Conservation (phyloP, 768 basidiomycete species). For the Tricholoma sp. region DNA sequence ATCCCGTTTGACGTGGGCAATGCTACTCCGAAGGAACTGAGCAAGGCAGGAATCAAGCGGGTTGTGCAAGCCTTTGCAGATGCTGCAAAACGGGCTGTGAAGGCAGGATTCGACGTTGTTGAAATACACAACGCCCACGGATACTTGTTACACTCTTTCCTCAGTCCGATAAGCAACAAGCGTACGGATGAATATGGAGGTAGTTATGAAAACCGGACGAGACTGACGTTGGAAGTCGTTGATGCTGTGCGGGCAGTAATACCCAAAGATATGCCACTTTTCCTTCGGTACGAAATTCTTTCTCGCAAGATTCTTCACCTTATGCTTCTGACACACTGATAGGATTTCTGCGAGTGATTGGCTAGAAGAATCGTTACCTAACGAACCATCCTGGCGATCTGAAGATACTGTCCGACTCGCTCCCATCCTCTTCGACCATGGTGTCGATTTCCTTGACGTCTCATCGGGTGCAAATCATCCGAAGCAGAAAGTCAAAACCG, state of each 20-base stretch:
- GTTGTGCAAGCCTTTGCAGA: slow-evolving; percentile 53
- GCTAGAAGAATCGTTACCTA: slow-evolving; percentile 52
- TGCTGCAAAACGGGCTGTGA: slow-evolving; percentile 46
- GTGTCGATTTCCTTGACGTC: slow-evolving; percentile 74
- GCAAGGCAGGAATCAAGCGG: slow-evolving; percentile 48
- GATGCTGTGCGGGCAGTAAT: slow-evolving; percentile 60
- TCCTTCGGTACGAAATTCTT: slow-evolving; percentile 47
- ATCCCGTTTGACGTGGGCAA: slow-evolving; percentile 38
- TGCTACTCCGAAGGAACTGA: slow-evolving; percentile 53
- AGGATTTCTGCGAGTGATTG: slow-evolving; percentile 74
- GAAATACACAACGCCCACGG: slow-evolving; percentile 68
- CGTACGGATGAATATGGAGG: slow-evolving; percentile 70
- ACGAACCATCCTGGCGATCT: slow-evolving; percentile 61
- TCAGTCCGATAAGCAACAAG: slow-evolving; percentile 56
- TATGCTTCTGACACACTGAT: neutral
- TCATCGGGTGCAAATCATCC: slow-evolving; percentile 58
- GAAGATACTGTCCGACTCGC: slow-evolving; percentile 66
- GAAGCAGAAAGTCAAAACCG: slow-evolving; percentile 30
- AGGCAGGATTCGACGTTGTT: slow-evolving; percentile 55
- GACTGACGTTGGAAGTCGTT: slow-evolving; percentile 59
- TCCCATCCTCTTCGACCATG: slow-evolving; percentile 51
- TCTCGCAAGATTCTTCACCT: slow-evolving; percentile 3
- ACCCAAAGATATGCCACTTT: slow-evolving; percentile 60
- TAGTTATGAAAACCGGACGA: slow-evolving; percentile 61
- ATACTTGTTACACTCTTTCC: slow-evolving; percentile 52